Evolutionary conservation across 2,329 filamentous ascomycete species (phyloP).

Genomic region (Penicillium sp.): DNA sequence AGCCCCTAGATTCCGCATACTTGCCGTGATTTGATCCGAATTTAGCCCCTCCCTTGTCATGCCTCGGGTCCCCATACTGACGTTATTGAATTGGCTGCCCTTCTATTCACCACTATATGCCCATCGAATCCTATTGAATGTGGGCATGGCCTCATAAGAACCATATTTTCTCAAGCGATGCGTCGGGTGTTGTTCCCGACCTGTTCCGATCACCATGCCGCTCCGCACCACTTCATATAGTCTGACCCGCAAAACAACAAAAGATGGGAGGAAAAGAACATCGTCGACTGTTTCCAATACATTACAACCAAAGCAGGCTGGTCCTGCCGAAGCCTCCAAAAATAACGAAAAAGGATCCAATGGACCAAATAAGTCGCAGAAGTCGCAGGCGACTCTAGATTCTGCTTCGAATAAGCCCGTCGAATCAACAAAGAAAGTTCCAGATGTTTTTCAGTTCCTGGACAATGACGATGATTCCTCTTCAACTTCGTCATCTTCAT

Average conservation of each 20-base stretch:
- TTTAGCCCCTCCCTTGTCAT: constrained; percentile 26
- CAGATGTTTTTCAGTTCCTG: constrained; percentile 47
- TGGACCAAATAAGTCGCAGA: constrained; percentile 21
- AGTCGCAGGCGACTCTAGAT: constrained; percentile 19
- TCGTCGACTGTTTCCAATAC: constrained; percentile 30
- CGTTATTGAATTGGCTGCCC: constrained; percentile 11
- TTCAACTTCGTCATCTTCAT: constrained; percentile 24
- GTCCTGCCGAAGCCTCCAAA: constrained; percentile 25
- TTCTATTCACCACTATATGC: constrained; percentile 13
- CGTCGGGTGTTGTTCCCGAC: constrained; percentile 14
- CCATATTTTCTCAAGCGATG: constrained; percentile 18
- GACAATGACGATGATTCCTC: constrained; percentile 31
- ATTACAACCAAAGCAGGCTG: constrained; percentile 24
- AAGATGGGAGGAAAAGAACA: constrained; percentile 31
- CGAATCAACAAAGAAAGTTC: constrained; percentile 26
- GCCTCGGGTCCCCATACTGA: constrained; percentile 20
- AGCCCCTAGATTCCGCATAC: constrained; percentile 28
- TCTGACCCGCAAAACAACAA: constrained; percentile 32
- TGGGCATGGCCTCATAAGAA: constrained; percentile 9
- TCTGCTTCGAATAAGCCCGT: constrained; percentile 13
- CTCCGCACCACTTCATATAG: constrained; percentile 28
- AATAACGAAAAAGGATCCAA: constrained; percentile 17
- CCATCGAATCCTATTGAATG: constrained; percentile 1
- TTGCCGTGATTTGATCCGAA: constrained; percentile 23
- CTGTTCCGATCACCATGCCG: constrained; percentile 33